These are phyloP conservation scores for Meredithiella fracta DNA, from an alignment of 2,329 filamentous ascomycete genomes.

Conservation along the genomic window DNA sequence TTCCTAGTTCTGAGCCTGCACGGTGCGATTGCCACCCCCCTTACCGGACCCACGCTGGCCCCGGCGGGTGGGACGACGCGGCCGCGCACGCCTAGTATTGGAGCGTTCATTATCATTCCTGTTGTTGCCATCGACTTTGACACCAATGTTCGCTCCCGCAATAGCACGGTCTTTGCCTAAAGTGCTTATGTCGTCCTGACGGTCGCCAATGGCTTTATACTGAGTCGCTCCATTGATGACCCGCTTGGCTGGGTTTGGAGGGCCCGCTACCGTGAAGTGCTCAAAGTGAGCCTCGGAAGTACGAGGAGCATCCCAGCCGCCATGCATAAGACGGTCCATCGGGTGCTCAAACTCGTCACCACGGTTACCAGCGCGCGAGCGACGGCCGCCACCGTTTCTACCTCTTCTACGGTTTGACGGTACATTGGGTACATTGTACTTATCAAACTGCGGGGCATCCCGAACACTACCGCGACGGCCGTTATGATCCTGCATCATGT, in stretches of 20 bases:
- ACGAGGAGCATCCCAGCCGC: not conserved
- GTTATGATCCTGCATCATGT: not conserved
- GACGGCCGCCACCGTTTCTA: not conserved
- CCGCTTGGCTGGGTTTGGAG: not conserved
- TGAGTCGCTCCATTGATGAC: not conserved
- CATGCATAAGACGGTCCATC: not conserved
- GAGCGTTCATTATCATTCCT: not conserved
- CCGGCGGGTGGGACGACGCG: not conserved
- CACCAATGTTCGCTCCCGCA: not conserved
- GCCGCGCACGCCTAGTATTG: not conserved
- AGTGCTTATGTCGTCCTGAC: not conserved
- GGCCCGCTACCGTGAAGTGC: not conserved
- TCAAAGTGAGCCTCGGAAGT: not conserved
- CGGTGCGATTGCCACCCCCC: not conserved
- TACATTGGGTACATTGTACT: not conserved
- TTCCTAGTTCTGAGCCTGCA: constrained; percentile 11
- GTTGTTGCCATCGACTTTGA: not conserved
- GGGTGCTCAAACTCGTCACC: not conserved
- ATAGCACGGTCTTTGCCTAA: not conserved
- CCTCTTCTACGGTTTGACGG: not conserved
- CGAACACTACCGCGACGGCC: not conserved
- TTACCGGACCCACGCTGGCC: not conserved
- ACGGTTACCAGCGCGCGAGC: not conserved
- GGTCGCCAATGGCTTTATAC: not conserved
- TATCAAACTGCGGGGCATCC: not conserved